These are phyloP conservation scores for Mortierella sp. DNA, from an alignment of 371 early-diverging fungal genomes.

Conservation along the genomic window DNA sequence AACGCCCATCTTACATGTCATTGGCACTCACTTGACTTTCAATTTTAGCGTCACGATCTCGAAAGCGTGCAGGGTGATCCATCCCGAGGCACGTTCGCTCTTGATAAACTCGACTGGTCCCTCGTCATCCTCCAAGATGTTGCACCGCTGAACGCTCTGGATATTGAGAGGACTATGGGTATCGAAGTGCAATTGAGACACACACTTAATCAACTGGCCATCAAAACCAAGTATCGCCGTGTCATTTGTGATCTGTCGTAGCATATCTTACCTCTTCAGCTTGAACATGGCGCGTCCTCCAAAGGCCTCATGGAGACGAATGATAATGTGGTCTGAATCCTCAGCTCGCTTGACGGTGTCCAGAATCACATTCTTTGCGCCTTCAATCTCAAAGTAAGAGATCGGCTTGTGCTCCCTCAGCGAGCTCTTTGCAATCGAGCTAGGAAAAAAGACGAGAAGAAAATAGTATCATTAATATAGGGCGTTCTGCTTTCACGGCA, in stretches of 20 bases:
- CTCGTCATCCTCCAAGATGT: constrained; percentile 82
- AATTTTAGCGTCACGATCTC: constrained; percentile 73
- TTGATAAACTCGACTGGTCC: constrained; percentile 34
- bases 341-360: constrained; percentile 93
- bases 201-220: neutral
- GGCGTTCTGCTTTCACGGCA: neutral
- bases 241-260: neutral
- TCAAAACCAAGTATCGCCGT: neutral
- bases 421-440: constrained; percentile 17
- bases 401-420: constrained; percentile 15
- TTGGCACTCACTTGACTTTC: constrained; percentile 47
- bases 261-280: constrained; percentile 68
- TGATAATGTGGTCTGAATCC: constrained; percentile 77
- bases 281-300: constrained; percentile 85
- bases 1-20: constrained; percentile 7
- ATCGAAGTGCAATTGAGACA: neutral
- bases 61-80: constrained; percentile 70
- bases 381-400: constrained; percentile 71
- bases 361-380: constrained; percentile 80
- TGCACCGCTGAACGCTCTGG: constrained; percentile 71
- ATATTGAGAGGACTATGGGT: constrained; percentile 60
- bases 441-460: neutral
- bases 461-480: neutral
- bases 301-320: constrained; percentile 92
- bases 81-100: constrained; percentile 52